Percentiles rank a stretch among this genome's conserved stretches.
Conservation (phyloP, 2,329 filamentous ascomycete genomes). For the Fragosphaeria purpurea region DNA sequence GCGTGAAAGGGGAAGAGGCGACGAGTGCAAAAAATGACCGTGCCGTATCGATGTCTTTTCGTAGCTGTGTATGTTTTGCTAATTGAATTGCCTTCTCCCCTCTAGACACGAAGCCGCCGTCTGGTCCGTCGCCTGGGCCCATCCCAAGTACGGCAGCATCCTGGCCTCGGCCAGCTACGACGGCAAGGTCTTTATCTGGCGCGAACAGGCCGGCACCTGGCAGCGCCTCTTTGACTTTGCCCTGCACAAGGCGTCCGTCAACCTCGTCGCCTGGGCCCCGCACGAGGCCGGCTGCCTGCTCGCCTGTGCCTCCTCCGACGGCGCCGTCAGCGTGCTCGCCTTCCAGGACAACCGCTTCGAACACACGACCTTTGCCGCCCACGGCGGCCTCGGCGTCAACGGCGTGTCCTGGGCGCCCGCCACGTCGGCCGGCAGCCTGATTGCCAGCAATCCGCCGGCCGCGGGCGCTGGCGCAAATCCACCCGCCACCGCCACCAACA, state of each 20-base stretch:
- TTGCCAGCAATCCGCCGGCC: conserved; percentile 57
- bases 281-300: conserved; percentile 92
- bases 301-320: conserved; percentile 88
- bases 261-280: conserved; percentile 95
- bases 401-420: conserved; percentile 91
- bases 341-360: conserved; percentile 85
- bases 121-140: conserved; percentile 96
- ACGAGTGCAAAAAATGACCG: no score
- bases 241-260: conserved; percentile 90
- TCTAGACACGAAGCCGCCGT: conserved; percentile 88
- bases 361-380: conserved; percentile 80
- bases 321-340: conserved; percentile 85
- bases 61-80: no score
- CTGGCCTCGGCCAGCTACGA: conserved; percentile 93
- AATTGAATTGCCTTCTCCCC: no score
- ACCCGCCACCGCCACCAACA: conserved; percentile 90
- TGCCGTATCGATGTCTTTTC: no score
- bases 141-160: conserved; percentile 97
- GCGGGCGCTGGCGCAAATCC: conserved; percentile 56
- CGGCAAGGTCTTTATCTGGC: conserved; percentile 97
- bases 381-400: conserved; percentile 89
- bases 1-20: no score
- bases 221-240: conserved; percentile 88
- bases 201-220: conserved; percentile 69
- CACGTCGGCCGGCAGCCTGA: conserved; percentile 71